Percentiles rank a stretch among this genome's conserved stretches.
phyloP scores from a whole-genome alignment of 2,329 filamentous ascomycete species.

The Incumbomyces lentus region DNA sequence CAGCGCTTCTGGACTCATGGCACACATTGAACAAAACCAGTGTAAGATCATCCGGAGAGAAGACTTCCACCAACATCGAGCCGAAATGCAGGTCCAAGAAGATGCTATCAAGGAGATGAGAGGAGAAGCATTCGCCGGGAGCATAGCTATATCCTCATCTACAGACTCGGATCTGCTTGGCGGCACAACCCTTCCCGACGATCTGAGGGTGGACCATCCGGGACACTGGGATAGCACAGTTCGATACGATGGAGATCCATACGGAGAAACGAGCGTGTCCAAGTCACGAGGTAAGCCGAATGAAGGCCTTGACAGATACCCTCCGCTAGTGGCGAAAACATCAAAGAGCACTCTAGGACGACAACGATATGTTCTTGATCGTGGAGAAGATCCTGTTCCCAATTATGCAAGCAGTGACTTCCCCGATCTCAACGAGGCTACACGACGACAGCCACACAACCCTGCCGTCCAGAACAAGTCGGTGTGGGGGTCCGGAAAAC shows the following conservation, averaged over 20 bases:
- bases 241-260: not conserved
- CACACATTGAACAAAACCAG: conserved; percentile 44
- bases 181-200: conserved; percentile 2
- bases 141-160: not conserved
- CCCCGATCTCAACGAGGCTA: not conserved
- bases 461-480: not conserved
- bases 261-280: not conserved
- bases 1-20: conserved; percentile 39
- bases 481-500: not conserved
- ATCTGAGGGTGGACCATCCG: conserved; percentile 7
- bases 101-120: conserved; percentile 14
- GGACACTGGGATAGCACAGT: not conserved
- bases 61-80: conserved; percentile 39
- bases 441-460: not conserved
- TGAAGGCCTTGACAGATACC: conserved; percentile 4
- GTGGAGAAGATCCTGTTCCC: not conserved
- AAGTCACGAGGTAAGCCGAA: not conserved
- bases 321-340: not conserved
- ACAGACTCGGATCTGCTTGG: conserved; percentile 1
- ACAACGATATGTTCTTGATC: not conserved
- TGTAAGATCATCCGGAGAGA: conserved; percentile 35
- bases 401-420: not conserved
- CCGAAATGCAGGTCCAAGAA: conserved; percentile 41
- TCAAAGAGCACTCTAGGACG: not conserved
- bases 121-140: conserved; percentile 1